Percentiles rank a stretch among this genome's conserved stretches.
These are phyloP conservation scores for Aphanoascus verrucosus DNA, from an alignment of 2,329 filamentous ascomycete genomes.

Conservation along the genomic window DNA sequence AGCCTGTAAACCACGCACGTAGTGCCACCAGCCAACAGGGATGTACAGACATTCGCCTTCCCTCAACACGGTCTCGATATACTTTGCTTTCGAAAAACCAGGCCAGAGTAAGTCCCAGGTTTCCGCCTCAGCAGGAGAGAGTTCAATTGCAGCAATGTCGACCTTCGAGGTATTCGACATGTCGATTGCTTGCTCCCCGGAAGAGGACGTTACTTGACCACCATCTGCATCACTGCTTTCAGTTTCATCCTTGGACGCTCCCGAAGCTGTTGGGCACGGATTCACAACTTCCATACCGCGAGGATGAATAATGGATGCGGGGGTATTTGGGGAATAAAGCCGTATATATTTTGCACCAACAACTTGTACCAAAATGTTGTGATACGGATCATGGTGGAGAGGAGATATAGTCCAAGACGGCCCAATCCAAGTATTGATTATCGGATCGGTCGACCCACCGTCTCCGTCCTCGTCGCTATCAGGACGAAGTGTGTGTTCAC, in stretches of 20 bases:
- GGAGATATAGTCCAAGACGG: slow-evolving; percentile 81
- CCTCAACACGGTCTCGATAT: slow-evolving; percentile 63
- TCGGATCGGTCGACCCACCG: slow-evolving; percentile 40
- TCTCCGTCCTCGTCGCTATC: slow-evolving; percentile 11
- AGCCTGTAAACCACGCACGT: slow-evolving; percentile 70
- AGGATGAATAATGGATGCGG: slow-evolving; percentile 34
- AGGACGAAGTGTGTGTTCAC: slow-evolving; percentile 11
- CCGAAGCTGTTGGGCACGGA: background rate
- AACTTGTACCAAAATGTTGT: slow-evolving; percentile 83
- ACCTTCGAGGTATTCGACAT: slow-evolving; percentile 84
- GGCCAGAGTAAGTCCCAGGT: slow-evolving; percentile 41
- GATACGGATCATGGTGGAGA: slow-evolving; percentile 85
- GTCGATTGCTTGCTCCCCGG: slow-evolving; percentile 58
- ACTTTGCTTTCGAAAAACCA: slow-evolving; percentile 50
- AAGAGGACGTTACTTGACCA: background rate
- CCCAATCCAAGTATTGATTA: slow-evolving; percentile 88
- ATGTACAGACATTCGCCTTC: slow-evolving; percentile 83
- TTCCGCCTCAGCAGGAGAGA: slow-evolving; percentile 33
- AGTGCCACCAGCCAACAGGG: slow-evolving; percentile 96
- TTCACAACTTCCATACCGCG: slow-evolving; percentile 30
- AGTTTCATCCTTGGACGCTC: background rate
- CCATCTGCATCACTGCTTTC: slow-evolving; percentile 5
- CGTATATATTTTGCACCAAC: slow-evolving; percentile 88
- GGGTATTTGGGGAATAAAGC: slow-evolving; percentile 62
- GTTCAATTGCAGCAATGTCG: slow-evolving; percentile 62